Percentiles rank a stretch among this genome's conserved stretches.
Evolutionary conservation across 371 early-diverging fungal genomes (phyloP).

Genomic region (Mucor velutinosus): DNA sequence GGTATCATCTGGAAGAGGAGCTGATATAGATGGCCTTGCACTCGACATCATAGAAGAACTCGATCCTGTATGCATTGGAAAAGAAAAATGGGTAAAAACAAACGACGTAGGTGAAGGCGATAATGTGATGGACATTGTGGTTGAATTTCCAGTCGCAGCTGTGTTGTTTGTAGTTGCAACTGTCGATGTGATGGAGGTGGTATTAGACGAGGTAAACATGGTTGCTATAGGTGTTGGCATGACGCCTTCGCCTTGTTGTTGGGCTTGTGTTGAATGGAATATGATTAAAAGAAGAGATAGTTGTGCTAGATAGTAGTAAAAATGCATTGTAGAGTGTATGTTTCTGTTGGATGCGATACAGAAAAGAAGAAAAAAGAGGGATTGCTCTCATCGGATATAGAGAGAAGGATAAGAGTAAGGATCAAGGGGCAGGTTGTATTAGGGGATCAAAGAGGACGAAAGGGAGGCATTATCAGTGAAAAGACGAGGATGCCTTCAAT

Average conservation of each 20-base stretch:
- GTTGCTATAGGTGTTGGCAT: conserved; percentile 9
- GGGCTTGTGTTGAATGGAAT: not conserved
- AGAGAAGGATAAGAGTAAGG: not conserved
- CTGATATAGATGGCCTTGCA: conserved; percentile 37
- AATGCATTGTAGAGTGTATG: not conserved
- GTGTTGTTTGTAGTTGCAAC: not conserved
- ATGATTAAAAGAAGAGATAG: not conserved
- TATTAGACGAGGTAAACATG: not conserved
- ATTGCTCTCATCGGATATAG: not conserved
- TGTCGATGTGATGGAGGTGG: conserved; percentile 1
- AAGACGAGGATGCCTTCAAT: conserved; percentile 14
- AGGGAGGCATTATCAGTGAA: conserved; percentile 3
- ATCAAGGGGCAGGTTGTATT: conserved; percentile 2
- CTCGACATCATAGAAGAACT: conserved; percentile 32
- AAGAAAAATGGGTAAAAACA: conserved; percentile 39
- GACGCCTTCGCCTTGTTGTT: conserved; percentile 13
- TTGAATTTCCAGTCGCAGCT: not conserved
- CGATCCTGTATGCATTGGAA: conserved; percentile 24
- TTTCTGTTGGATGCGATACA: not conserved
- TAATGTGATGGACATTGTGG: conserved; percentile 1
- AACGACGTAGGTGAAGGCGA: conserved; percentile 35
- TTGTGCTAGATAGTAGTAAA: not conserved
- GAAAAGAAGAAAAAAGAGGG: not conserved
- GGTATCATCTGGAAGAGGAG: conserved; percentile 49
- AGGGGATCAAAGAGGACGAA: conserved; percentile 9